Evolutionary conservation across 2,329 filamentous ascomycete genomes (phyloP).

Genomic region (Drechslera avenae): DNA sequence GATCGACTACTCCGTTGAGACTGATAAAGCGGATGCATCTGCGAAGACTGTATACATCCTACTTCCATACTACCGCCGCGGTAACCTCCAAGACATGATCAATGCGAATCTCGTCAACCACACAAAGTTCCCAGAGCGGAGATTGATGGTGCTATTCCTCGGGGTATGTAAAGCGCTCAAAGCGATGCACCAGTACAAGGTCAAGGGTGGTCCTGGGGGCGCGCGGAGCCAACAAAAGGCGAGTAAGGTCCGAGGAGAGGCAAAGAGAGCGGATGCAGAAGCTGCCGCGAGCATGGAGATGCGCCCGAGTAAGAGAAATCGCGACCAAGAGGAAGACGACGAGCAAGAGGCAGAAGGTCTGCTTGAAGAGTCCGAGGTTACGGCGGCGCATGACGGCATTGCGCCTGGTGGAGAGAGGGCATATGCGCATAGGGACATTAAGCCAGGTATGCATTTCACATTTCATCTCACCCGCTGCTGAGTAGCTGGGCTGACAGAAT

Average conservation of each 20-base stretch:
- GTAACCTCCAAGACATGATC: slow-evolving; percentile 97
- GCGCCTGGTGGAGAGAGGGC: slow-evolving; percentile 72
- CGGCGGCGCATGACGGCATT: slow-evolving; percentile 68
- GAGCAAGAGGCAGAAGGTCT: slow-evolving; percentile 80
- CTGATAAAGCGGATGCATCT: slow-evolving; percentile 68
- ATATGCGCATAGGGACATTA: slow-evolving; percentile 96
- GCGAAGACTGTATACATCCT: slow-evolving; percentile 96
- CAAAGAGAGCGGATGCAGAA: slow-evolving; percentile 59
- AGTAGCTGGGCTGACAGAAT: slow-evolving; percentile 14
- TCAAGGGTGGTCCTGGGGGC: slow-evolving; percentile 62
- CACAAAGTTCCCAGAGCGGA: slow-evolving; percentile 82
- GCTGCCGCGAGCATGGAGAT: slow-evolving; percentile 53
- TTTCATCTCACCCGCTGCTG: not conserved
- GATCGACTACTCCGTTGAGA: slow-evolving; percentile 80
- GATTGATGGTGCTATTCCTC: slow-evolving; percentile 86
- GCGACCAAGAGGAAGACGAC: slow-evolving; percentile 64
- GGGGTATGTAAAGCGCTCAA: slow-evolving; percentile 88
- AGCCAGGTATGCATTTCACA: slow-evolving; percentile 72
- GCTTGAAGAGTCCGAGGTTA: slow-evolving; percentile 79
- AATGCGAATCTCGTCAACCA: slow-evolving; percentile 98
- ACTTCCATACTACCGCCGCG: slow-evolving; percentile 90
- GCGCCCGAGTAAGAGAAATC: slow-evolving; percentile 46
- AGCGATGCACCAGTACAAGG: slow-evolving; percentile 88
- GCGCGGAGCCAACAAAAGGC: slow-evolving; percentile 58
- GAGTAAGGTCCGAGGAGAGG: slow-evolving; percentile 61